A percentile compares a stretch with the other conserved stretches of the same genome.
Evolutionary conservation across 768 basidiomycete genomes (phyloP).

Genomic region (Xerocomus spinulosus): DNA sequence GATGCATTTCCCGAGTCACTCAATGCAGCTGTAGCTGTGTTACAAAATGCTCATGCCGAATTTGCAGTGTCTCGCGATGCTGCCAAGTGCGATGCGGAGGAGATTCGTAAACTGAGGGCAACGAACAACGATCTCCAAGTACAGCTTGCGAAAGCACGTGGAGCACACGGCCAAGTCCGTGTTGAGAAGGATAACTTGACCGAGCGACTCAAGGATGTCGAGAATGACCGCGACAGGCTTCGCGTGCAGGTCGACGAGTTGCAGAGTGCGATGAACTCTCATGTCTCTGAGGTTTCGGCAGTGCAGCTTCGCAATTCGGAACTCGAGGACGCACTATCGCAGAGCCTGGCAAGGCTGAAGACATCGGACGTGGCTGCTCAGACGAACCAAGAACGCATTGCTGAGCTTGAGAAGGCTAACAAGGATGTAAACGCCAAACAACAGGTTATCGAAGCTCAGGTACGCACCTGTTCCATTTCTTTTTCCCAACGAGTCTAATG

Average conservation of each 20-base stretch:
- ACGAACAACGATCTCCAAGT: slow-evolving; percentile 65
- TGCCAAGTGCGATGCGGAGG: slow-evolving; percentile 62
- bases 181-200: slow-evolving; percentile 74
- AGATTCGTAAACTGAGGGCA: slow-evolving; percentile 50
- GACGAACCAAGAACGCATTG: slow-evolving; percentile 54
- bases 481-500: neutral
- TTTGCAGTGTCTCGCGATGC: slow-evolving; percentile 53
- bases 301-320: slow-evolving; percentile 52
- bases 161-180: slow-evolving; percentile 70
- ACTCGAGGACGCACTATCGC: slow-evolving; percentile 68
- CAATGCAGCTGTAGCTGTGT: slow-evolving; percentile 44
- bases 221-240: slow-evolving; percentile 63
- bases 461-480: slow-evolving; percentile 28
- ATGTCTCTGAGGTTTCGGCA: slow-evolving; percentile 42
- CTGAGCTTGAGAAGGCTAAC: slow-evolving; percentile 57
- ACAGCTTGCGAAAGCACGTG: slow-evolving; percentile 71
- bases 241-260: slow-evolving; percentile 52
- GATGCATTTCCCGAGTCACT: slow-evolving; percentile 57
- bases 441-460: slow-evolving; percentile 55
- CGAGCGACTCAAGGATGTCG: slow-evolving; percentile 56
- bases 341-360: slow-evolving; percentile 68
- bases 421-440: slow-evolving; percentile 54
- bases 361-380: slow-evolving; percentile 66
- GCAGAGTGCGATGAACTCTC: slow-evolving; percentile 40
- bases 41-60: slow-evolving; percentile 62